Conservation (phyloP, 1,139 yeast genomes). For the Pichia kudriavzevii region DNA sequence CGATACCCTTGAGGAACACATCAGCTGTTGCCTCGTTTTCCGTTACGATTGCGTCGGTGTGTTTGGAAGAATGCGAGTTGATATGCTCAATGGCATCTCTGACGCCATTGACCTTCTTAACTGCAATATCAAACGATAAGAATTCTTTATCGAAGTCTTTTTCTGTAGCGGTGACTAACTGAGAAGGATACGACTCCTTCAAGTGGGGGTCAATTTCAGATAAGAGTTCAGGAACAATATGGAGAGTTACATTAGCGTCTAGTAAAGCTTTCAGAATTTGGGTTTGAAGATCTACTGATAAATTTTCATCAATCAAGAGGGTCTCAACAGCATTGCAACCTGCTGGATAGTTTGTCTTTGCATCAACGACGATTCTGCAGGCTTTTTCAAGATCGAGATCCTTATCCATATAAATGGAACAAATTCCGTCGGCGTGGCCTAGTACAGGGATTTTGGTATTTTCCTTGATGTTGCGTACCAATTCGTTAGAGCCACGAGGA, state of each 20-base stretch:
- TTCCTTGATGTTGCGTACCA: constrained; percentile 77
- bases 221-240: constrained; percentile 51
- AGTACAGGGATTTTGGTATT: constrained; percentile 91
- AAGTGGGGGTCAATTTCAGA: constrained; percentile 24
- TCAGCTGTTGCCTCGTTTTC: constrained; percentile 64
- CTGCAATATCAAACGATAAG: constrained; percentile 74
- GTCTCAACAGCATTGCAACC: constrained; percentile 98
- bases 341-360: constrained; percentile 95
- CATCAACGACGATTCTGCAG: constrained; percentile 63
- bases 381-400: constrained; percentile 76
- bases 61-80: constrained; percentile 88
- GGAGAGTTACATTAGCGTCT: constrained; percentile 65
- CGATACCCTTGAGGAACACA: constrained; percentile 73
- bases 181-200: constrained; percentile 13
- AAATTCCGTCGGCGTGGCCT: constrained; percentile 98
- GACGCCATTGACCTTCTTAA: constrained; percentile 50
- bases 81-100: constrained; percentile 75
- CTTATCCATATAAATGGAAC: constrained; percentile 76
- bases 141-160: constrained; percentile 78
- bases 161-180: constrained; percentile 39
- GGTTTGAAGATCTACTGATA: constrained; percentile 28
- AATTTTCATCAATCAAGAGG: constrained; percentile 53
- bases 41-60: constrained; percentile 89
- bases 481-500: constrained; percentile 92
- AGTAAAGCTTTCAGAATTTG: constrained; percentile 43